phyloP scores from a whole-genome alignment of 2,329 filamentous ascomycete species.

The Cercospora sp. region DNA sequence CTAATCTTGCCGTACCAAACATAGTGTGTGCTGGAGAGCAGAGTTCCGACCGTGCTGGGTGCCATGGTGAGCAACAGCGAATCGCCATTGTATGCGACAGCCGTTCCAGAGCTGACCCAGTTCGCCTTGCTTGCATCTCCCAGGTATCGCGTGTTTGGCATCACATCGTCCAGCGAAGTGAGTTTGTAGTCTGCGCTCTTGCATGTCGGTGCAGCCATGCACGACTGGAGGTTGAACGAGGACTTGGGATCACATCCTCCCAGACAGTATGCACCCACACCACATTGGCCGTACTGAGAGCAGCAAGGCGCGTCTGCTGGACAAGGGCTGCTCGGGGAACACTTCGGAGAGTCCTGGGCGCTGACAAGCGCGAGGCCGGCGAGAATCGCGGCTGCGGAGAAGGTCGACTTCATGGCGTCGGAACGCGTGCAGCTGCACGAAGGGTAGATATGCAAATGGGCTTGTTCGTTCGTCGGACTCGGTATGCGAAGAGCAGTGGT shows the following conservation, averaged over 20 bases:
- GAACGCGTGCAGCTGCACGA: constrained; percentile 10
- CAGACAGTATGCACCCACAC: constrained; percentile 90
- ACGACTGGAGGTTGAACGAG: constrained; percentile 81
- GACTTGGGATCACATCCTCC: constrained; percentile 89
- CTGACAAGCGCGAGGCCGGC: constrained; percentile 36
- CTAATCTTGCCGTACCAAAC: constrained; percentile 97
- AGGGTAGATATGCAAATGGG: constrained; percentile 8
- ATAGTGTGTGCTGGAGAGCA: constrained; percentile 81
- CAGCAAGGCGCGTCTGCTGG: constrained; percentile 41
- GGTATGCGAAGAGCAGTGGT: neutral
- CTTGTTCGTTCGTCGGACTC: neutral
- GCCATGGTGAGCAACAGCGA: constrained; percentile 83
- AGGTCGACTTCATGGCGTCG: constrained; percentile 32
- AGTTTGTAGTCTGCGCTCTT: constrained; percentile 72
- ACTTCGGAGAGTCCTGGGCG: constrained; percentile 33
- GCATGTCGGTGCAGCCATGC: constrained; percentile 82
- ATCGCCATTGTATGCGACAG: constrained; percentile 66
- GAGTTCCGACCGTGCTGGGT: constrained; percentile 77
- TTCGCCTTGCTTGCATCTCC: constrained; percentile 78
- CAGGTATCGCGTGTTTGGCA: constrained; percentile 76
- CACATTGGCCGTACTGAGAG: constrained; percentile 80
- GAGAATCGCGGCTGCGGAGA: constrained; percentile 37
- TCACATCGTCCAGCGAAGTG: constrained; percentile 68
- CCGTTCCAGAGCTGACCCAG: constrained; percentile 84
- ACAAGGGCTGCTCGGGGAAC: constrained; percentile 36